Evolutionary conservation across 2,329 filamentous ascomycete genomes (phyloP), one percentile per base, ranked within the genome.

Genomic region (Calonectria multiphialidica): DNA sequence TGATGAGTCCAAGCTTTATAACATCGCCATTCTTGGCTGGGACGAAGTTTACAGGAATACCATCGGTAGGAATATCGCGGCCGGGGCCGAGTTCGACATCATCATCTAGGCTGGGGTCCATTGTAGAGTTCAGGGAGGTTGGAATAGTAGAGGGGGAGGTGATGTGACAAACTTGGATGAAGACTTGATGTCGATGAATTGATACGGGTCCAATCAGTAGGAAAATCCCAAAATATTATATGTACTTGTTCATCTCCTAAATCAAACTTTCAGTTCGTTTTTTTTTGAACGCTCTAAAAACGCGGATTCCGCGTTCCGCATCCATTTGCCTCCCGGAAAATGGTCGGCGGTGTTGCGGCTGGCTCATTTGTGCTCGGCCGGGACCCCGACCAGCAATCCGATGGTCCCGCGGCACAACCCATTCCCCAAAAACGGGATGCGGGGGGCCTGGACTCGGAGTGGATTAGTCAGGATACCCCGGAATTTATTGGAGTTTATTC

Each of bases 71-170:
- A 15, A 71, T 66, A 15, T 66, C 68, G 25, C 68, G 68, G n/a
- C 68, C 68, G 13, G 68, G 68, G 53, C 68, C 68, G 28, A 71
- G 33, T 33, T 71, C 68, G 18, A 71, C 68, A 35, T 71, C 68
- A 44, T 70, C 68, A 50, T 71, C 63, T 12, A 55, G 28, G n/a
- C 49, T 55, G 28, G 49, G 49, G n/a, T 66, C 63, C 63, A 66
- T 55, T 42, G 21, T 28, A 28, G 63, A 33, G 16, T 35, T 55
- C 21, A 25, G n/a, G 16, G n/a, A n/a, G n/a, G n/a, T n/a, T n/a
- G 6, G 12, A 18, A 40, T n/a, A 28, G 23, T 28, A 28, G 15
- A 10, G 28, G 8, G 4, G 25, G 13, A 5, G 23, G 8, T 16
- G 12, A 59, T 59, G 16, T 33, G 16, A 13, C 12, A n/a, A 18